Evolutionary conservation across 768 basidiomycete genomes (phyloP).

Genomic region (Boletales sp.): DNA sequence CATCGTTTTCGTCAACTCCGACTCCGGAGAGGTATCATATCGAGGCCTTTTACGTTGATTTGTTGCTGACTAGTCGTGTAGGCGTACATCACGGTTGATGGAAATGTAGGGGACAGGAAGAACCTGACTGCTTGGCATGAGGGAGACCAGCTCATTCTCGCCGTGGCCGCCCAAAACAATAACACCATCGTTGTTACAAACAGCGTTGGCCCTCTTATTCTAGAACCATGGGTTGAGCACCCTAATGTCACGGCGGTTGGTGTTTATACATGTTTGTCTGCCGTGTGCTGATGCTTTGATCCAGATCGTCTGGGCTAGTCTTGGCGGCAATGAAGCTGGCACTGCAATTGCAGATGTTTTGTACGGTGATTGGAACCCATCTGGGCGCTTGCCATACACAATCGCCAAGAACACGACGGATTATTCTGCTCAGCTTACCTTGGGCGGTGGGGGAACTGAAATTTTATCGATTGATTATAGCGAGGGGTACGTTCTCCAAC

Average conservation of each 20-base stretch:
- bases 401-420: conserved; percentile 59
- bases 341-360: conserved; percentile 74
- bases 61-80: conserved; percentile 16
- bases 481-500: conserved; percentile 37
- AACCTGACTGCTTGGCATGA: conserved; percentile 40
- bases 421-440: conserved; percentile 42
- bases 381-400: conserved; percentile 66
- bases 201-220: conserved; percentile 66
- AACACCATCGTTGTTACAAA: conserved; percentile 83
- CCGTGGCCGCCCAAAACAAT: conserved; percentile 62
- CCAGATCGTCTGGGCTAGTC: conserved; percentile 46
- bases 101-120: conserved; percentile 39
- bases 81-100: conserved; percentile 55
- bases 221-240: conserved; percentile 72
- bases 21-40: conserved; percentile 68
- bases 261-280: conserved; percentile 17
- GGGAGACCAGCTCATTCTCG: conserved; percentile 39
- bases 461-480: conserved; percentile 56
- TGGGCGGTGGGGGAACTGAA: conserved; percentile 21
- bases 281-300: conserved; percentile 13
- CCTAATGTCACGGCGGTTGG: conserved; percentile 70
- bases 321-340: conserved; percentile 75
- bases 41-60: too few species aligned
- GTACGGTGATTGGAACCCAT: conserved; percentile 74
- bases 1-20: conserved; percentile 77